Base-by-base conservation (phyloP, 2,329 filamentous ascomycete genomes). In the Sodiomyces alkalinus region DNA sequence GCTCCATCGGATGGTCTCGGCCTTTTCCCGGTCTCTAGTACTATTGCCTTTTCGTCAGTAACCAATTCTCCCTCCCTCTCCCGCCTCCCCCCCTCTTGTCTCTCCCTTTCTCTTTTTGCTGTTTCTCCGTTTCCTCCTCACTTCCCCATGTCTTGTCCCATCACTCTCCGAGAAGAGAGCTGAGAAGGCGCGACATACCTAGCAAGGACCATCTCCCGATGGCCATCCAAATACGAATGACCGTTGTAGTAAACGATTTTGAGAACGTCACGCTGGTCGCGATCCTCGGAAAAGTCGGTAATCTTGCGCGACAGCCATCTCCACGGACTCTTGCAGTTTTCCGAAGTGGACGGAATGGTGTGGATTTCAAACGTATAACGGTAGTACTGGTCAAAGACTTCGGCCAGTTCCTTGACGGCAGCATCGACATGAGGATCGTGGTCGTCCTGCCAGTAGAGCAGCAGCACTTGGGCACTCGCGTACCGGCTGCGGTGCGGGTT, bases 231-330 rank as follows among this genome's bases (percentile, higher is more conserved):
- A 38, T 60, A 66, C 22, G 60, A 68, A 31, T 64, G 55, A 6
- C 68, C 68, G 10, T 56, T 60, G 39, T 73, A 73, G 42, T 68
- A 71, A 26, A 73, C 57, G 31, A 73, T 60, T 40, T 72, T 72
- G 31, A 73, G 44, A 13, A 64, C 58, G 38, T 72, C 66, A 22
- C 67, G 60, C 28, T 62, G 56, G 35, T 72, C 64, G 21, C 55
- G 53, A 16, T 62, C 56, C 31, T 64, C 62, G 26, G 64, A 55
- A 43, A 71, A 72, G 22, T 62, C 55, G 33, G 57, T 60, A 16
- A 71, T 56, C 25, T 55, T 56, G 11, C 58, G 51, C 4, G 60
- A 58, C 24, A 72, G 52, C 65, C 64, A 70, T 33, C 64, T 55
- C 53, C 57, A 65, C 4, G 65, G 56, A 43, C 54, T 64, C 38